Base-by-base conservation (phyloP, 1,139 yeast species). In the Saccharomycopsis phalli region DNA sequence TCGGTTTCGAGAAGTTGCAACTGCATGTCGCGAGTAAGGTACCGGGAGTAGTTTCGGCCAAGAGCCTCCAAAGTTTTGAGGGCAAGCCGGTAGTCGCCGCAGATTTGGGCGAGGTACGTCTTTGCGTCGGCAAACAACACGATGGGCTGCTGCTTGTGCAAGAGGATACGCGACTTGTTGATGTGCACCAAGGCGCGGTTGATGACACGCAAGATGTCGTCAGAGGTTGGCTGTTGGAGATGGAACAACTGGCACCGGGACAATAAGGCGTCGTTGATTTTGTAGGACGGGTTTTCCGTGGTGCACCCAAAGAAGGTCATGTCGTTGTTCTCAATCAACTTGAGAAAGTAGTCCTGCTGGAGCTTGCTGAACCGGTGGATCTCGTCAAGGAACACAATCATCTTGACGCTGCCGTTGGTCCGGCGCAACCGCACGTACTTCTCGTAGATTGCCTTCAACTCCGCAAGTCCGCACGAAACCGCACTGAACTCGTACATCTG, bases 211-310 rank as follows among this genome's bases (percentile, higher is more conserved):
- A 66, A 66, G 35, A 86, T 59, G 11, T 88, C 83, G 1, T 63
- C 66, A 2, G 58, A 56, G 2, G 62, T 58, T 23, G 91, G 65
- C 41, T 82, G 79, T 44, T 81, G 76, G 62, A 91, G 67, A 2
- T 81, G 80, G 58, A 91, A 84, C 1, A 93, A 86, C 49, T 91
- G 81, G 63, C 94, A 81, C 48, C 99, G 65, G 11, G 96, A 86
- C 26, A 91, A 63, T 38, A 91, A 61, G 0, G 98, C 97, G 52
- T 86, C 82, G 53, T 87, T 87, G 34, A 91, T 59, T 42, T 83
- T 86, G 58, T 91, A 93, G 22, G 95, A 82, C 1, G 98, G 98
- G 55, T 93, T 93, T 57, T 91, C 98, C 0, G 98, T 91, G 0
- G 98, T 93, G 6, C 98, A 97, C 1, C 98, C 98, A 41, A 91